Base-by-base conservation (phyloP, 2,329 filamentous ascomycete genomes). In the Thermothelomyces thermophilus region DNA sequence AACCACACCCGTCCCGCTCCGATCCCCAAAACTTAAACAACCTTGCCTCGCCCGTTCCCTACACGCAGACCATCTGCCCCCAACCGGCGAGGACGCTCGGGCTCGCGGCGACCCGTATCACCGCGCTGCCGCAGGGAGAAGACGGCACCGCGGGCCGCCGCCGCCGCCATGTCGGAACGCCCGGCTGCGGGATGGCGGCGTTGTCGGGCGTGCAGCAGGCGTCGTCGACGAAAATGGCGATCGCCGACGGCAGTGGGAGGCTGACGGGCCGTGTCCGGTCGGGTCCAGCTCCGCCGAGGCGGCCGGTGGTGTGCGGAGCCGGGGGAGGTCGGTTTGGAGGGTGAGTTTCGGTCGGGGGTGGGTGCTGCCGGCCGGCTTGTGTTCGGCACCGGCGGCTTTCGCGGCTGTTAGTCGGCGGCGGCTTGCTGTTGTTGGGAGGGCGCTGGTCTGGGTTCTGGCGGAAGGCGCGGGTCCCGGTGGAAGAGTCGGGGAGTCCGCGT, bases 101-200 rank as follows among this genome's bases (percentile, higher is more conserved):
- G 35, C 61, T 66, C 1, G 58, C 60, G 1, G 46, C 54, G 7
- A 66, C 63, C 2, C 56, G 49, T 2, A 65, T 64, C 2, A 53
- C 22, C 26, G 39, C 28, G 19, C 46, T 35, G 6, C 24, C 4
- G 8, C 20, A 31, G 16, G 5, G 3, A 2, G 31, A 22, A n/a
- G 39, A 42, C 8, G 22, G 10, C 34, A 8, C 19, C 5, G 20
- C 20, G 20, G 22, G 30, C 24, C 8, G 17, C 9, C 17, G 10
- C 16, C 26, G 19, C 33, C 26, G 24, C 9, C 9, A 9, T 5
- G 5, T 26, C 5, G 22, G 8, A 6, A 11, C 28, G 13, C 35
- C 33, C 46, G 37, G 41, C 31, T 33, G 39, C 24, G 46, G 43
- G 10, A 49, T 24, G 14, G 22, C 34, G 14, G n/a, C 24, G 16